Conservation (phyloP, 1,284 basidiomycete species). For the Cryptococcus hybrid region DNA sequence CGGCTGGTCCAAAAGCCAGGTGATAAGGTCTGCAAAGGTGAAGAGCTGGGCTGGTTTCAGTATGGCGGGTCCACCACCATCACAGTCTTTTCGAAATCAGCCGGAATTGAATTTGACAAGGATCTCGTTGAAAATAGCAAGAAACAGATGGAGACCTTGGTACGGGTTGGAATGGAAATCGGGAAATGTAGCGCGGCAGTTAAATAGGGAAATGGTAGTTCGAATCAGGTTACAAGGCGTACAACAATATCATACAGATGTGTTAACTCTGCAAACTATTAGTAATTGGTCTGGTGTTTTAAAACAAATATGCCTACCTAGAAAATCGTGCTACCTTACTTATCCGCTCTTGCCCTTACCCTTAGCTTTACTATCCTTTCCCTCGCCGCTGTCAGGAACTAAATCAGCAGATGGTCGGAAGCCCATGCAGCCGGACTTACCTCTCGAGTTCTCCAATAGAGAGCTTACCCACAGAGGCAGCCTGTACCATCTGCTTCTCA, state of each 20-base stretch:
- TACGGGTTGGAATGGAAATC: conserved; percentile 60
- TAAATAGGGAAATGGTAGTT: not conserved
- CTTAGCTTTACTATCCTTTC: conserved; percentile 19
- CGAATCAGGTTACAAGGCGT: not conserved
- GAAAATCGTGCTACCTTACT: not conserved
- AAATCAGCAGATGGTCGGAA: not conserved
- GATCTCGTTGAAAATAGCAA: conserved; percentile 64
- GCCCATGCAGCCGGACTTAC: conserved; percentile 17
- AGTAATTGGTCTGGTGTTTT: not conserved
- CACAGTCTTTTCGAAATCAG: conserved; percentile 58
- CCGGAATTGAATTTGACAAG: conserved; percentile 60
- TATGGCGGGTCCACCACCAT: conserved; percentile 58
- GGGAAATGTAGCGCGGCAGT: conserved; percentile 18
- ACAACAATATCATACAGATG: conserved; percentile 12
- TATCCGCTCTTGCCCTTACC: conserved; percentile 26
- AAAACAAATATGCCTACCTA: not conserved
- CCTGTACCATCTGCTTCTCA: conserved; percentile 81
- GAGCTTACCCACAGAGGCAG: conserved; percentile 73
- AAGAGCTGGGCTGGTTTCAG: conserved; percentile 56
- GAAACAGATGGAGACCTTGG: conserved; percentile 65
- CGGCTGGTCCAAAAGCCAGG: conserved; percentile 49
- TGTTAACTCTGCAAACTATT: not conserved
- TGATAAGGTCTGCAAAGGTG: conserved; percentile 50
- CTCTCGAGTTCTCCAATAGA: conserved; percentile 55
- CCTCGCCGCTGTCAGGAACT: conserved; percentile 12